A percentile compares a stretch with the other conserved stretches of the same genome.
Conservation (phyloP, 2,329 filamentous ascomycete species). For the Fusarium irregulare region DNA sequence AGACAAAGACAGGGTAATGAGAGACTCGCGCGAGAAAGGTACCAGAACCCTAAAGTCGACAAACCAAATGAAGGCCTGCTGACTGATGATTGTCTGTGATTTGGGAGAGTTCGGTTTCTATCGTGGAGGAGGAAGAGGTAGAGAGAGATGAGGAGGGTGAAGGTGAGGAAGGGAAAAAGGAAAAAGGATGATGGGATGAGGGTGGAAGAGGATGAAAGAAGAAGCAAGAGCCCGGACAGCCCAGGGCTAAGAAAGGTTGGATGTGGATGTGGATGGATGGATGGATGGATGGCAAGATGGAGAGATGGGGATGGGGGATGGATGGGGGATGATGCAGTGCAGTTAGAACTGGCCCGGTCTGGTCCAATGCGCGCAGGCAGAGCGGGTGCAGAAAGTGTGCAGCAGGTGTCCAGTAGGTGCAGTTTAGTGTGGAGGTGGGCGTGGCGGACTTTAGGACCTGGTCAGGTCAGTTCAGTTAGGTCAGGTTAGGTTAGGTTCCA, state of each 20-base stretch:
- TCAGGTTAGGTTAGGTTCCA: not conserved
- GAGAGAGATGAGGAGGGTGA: constrained; percentile 33
- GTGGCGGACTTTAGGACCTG: constrained; percentile 35
- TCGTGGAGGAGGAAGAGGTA: constrained; percentile 46
- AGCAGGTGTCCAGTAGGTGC: constrained; percentile 6
- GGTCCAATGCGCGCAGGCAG: constrained; percentile 5
- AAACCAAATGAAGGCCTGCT: constrained; percentile 48
- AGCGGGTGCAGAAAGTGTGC: constrained; percentile 9
- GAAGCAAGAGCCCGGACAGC: constrained; percentile 23
- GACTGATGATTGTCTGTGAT: constrained; percentile 50
- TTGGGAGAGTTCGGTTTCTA: constrained; percentile 53
- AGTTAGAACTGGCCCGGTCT: constrained; percentile 5
- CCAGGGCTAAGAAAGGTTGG: constrained; percentile 40
- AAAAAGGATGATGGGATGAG: constrained; percentile 39
- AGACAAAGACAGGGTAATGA: constrained; percentile 44
- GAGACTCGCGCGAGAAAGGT: constrained; percentile 49
- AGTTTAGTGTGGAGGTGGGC: constrained; percentile 43
- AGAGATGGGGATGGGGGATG: constrained; percentile 41
- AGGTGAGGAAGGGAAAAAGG: constrained; percentile 32
- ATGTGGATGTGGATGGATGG: constrained; percentile 12
- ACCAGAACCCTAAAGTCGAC: constrained; percentile 49
- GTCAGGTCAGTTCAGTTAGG: not conserved
- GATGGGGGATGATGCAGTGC: constrained; percentile 42
- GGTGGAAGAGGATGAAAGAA: constrained; percentile 43
- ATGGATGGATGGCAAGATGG: constrained; percentile 41